A percentile compares a stretch with the other conserved stretches of the same genome.
These are phyloP conservation scores for Taphrina wiesneri DNA, from an alignment of 1,139 yeast genomes.

Conservation along the genomic window DNA sequence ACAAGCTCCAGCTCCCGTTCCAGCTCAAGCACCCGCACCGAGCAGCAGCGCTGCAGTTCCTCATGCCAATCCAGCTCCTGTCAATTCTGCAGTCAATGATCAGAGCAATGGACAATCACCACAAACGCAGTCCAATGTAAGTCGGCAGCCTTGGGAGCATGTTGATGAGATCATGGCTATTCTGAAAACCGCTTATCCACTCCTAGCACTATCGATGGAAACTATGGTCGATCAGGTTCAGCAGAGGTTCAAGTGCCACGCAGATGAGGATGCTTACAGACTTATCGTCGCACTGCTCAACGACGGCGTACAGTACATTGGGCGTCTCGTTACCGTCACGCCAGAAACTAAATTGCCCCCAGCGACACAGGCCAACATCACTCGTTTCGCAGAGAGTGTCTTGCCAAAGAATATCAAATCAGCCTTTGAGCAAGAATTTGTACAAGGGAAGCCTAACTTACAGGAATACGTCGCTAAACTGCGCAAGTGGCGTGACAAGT, in stretches of 20 bases:
- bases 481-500: conserved; percentile 87
- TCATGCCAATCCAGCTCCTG: background rate
- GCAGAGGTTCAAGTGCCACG: conserved; percentile 89
- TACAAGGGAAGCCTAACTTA: conserved; percentile 80
- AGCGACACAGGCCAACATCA: conserved; percentile 84
- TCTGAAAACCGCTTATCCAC: conserved; percentile 91
- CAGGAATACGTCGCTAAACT: conserved; percentile 81
- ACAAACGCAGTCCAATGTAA: background rate
- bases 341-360: conserved; percentile 88
- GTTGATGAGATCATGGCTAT: conserved; percentile 95
- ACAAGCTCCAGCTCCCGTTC: background rate
- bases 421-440: conserved; percentile 90
- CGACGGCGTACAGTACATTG: conserved; percentile 87
- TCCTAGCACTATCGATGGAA: conserved; percentile 87
- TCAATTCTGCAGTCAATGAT: background rate
- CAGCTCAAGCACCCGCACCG: background rate
- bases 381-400: conserved; percentile 89
- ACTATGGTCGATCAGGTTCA: conserved; percentile 93
- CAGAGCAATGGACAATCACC: background rate
- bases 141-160: conserved; percentile 85
- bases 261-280: conserved; percentile 95
- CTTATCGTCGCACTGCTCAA: conserved; percentile 86
- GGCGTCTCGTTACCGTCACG: conserved; percentile 76
- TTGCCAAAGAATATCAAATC: conserved; percentile 83
- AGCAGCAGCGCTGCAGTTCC: background rate